Evolutionary conservation across 2,329 filamentous ascomycete genomes (phyloP).

Genomic region (Colletotrichum simmondsii): DNA sequence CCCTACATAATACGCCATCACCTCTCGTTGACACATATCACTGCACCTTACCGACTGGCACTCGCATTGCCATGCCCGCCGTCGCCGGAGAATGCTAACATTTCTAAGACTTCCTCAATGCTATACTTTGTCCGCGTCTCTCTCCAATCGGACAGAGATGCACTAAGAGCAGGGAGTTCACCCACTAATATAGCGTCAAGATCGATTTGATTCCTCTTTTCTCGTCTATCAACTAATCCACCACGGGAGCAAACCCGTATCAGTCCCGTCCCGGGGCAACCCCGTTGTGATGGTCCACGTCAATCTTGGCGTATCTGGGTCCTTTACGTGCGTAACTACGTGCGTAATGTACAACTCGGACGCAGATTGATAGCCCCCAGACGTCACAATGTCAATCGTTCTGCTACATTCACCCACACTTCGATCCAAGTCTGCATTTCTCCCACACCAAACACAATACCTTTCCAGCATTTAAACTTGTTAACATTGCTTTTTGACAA

Average conservation of each 20-base stretch:
- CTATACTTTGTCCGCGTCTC: neutral
- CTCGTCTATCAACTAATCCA: constrained; percentile 11
- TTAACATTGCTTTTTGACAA: constrained; percentile 9
- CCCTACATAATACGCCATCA: neutral
- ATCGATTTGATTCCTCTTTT: constrained; percentile 23
- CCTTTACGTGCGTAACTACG: constrained; percentile 22
- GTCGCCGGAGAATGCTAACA: neutral
- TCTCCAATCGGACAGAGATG: neutral
- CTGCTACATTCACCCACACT: neutral
- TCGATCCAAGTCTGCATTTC: neutral
- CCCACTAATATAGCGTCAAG: neutral
- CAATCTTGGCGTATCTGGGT: neutral
- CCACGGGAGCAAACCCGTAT: constrained; percentile 4
- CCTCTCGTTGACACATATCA: neutral
- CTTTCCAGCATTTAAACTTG: neutral
- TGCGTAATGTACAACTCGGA: neutral
- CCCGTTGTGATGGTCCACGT: constrained; percentile 21
- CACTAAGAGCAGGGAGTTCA: neutral
- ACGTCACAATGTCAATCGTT: neutral
- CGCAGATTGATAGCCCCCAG: constrained; percentile 17
- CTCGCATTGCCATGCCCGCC: neutral
- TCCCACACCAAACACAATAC: neutral
- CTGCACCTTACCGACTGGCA: neutral
- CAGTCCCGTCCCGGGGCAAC: constrained; percentile 14
- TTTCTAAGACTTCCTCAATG: neutral